These are phyloP conservation scores for Cytospora schulzeri DNA, from an alignment of 2,329 filamentous ascomycete genomes.

Conservation along the genomic window DNA sequence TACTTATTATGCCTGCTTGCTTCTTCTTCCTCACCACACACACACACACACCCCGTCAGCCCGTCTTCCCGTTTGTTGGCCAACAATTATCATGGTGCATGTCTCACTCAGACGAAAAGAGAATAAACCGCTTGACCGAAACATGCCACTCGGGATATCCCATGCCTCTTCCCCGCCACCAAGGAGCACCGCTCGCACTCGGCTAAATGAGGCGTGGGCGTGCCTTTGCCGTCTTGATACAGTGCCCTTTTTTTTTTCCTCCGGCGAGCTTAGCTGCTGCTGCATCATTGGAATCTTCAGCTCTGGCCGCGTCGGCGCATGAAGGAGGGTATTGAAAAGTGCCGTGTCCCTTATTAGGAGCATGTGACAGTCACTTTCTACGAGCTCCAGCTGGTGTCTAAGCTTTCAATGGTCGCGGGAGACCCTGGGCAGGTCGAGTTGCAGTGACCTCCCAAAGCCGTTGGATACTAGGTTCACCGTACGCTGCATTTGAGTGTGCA, in stretches of 20 bases:
- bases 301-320: not conserved
- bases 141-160: not conserved
- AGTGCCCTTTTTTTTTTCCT: not conserved
- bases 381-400: too few relatives aligned
- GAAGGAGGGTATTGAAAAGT: not conserved
- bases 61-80: not conserved
- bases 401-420: too few relatives aligned
- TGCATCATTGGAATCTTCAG: not conserved
- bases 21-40: not conserved
- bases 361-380: not conserved
- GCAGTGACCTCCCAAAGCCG: too few relatives aligned
- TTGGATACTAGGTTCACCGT: too few relatives aligned
- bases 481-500: too few relatives aligned
- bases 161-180: not conserved
- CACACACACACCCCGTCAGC: too few relatives aligned
- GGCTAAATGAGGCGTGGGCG: not conserved
- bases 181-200: not conserved
- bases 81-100: not conserved
- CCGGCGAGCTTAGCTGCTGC: too few relatives aligned
- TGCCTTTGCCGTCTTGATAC: not conserved
- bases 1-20: too few relatives aligned
- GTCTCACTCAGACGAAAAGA: not conserved
- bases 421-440: too few relatives aligned
- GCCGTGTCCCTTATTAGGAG: not conserved
- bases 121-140: not conserved